These are phyloP conservation scores for Arachnomyces sp. DNA, from an alignment of 2,329 filamentous ascomycete species.

Conservation along the genomic window DNA sequence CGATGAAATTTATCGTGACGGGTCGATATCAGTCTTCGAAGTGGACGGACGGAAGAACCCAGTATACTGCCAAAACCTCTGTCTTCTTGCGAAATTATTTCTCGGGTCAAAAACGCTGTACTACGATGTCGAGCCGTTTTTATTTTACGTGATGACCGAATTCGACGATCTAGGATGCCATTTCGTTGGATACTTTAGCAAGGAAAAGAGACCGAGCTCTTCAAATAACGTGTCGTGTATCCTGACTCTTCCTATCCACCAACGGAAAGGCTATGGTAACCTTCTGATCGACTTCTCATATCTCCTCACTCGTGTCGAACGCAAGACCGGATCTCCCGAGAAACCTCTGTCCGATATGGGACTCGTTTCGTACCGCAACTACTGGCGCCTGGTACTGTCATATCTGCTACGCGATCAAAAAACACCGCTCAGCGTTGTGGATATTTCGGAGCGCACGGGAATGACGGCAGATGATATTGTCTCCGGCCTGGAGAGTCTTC, in stretches of 20 bases:
- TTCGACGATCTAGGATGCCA: slow-evolving; percentile 85
- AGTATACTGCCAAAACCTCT: slow-evolving; percentile 94
- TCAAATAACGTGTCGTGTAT: slow-evolving; percentile 98
- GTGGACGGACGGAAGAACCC: slow-evolving; percentile 91
- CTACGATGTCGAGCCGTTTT: slow-evolving; percentile 97
- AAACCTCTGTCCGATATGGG: slow-evolving; percentile 98
- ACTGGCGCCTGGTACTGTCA: slow-evolving; percentile 87
- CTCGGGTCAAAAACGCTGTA: slow-evolving; percentile 97
- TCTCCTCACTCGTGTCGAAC: slow-evolving; percentile 83
- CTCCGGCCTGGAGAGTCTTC: slow-evolving; percentile 80
- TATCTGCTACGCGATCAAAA: slow-evolving; percentile 67
- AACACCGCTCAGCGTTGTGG: slow-evolving; percentile 47
- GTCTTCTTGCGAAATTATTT: slow-evolving; percentile 90
- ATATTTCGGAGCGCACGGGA: slow-evolving; percentile 72
- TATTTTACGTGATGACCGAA: slow-evolving; percentile 97
- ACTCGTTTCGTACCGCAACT: slow-evolving; percentile 91
- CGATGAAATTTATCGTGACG: slow-evolving; percentile 95
- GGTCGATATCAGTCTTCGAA: slow-evolving; percentile 91
- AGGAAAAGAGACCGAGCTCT: slow-evolving; percentile 90
- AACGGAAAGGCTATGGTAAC: slow-evolving; percentile 94
- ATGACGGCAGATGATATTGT: slow-evolving; percentile 97
- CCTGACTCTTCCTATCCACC: slow-evolving; percentile 88
- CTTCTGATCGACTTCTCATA: slow-evolving; percentile 98
- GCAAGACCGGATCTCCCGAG: slow-evolving; percentile 90
- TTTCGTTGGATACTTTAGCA: slow-evolving; percentile 98